phyloP scores from a whole-genome alignment of 192 early-diverging fungal species.

The Coemansia nantahalensis region DNA sequence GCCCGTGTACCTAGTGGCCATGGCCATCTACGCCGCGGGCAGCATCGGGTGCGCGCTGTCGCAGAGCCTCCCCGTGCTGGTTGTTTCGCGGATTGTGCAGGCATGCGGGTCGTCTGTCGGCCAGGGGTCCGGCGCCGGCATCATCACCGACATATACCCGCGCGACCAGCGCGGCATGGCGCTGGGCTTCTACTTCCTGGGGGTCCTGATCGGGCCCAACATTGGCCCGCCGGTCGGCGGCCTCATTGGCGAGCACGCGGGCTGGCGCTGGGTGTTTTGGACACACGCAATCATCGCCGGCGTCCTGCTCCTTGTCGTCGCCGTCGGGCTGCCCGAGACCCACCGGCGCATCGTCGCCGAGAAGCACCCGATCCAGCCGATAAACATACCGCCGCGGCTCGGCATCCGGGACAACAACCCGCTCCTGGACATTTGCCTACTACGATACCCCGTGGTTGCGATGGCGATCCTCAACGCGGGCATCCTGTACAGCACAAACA shows the following conservation, averaged over 20 bases:
- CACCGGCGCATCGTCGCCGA: conserved; percentile 36
- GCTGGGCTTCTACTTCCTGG: conserved; percentile 54
- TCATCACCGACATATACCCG: conserved; percentile 56
- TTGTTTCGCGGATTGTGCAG: conserved; percentile 51
- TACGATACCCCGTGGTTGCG: conserved; percentile 35
- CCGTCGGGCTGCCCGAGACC: conserved; percentile 62
- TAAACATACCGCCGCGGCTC: conserved; percentile 31
- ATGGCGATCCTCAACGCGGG: conserved; percentile 37
- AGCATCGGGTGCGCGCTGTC: conserved; percentile 55
- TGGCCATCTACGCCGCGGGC: conserved; percentile 42
- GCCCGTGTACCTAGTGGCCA: conserved; percentile 39
- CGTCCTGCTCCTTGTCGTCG: conserved; percentile 38
- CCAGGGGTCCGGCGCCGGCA: conserved; percentile 53
- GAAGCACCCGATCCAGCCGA: conserved; percentile 30
- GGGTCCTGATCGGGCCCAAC: conserved; percentile 52
- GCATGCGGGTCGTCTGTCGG: conserved; percentile 50
- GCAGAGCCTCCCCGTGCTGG: conserved; percentile 27
- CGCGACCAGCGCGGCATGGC: conserved; percentile 55
- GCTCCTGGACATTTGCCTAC: conserved; percentile 22
- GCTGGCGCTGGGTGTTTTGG: conserved; percentile 63
- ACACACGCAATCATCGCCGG: conserved; percentile 56
- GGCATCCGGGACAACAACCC: conserved; percentile 37
- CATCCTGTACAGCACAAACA: conserved; percentile 53
- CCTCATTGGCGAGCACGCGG: conserved; percentile 40
- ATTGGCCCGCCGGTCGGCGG: conserved; percentile 58